Percentiles rank a stretch among this genome's conserved stretches.
These are phyloP conservation scores for Zasmidium angulare DNA, from an alignment of 2,329 filamentous ascomycete genomes.

Conservation along the genomic window DNA sequence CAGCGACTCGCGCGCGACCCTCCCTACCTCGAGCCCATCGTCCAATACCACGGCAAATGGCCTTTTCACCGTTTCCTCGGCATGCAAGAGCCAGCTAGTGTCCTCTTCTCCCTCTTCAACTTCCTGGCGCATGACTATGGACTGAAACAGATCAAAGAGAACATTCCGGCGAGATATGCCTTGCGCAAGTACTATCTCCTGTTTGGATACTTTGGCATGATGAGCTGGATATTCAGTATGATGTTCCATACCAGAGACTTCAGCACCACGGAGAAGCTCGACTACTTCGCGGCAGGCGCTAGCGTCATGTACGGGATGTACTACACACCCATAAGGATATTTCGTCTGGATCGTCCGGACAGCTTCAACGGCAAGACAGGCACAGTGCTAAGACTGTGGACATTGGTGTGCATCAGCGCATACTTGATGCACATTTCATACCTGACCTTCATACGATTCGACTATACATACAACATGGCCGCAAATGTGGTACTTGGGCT, in stretches of 20 bases:
- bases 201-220: slow-evolving; percentile 78
- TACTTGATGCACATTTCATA: slow-evolving; percentile 80
- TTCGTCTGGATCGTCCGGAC: slow-evolving; percentile 68
- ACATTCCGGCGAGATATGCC: slow-evolving; percentile 71
- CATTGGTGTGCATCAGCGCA: slow-evolving; percentile 65
- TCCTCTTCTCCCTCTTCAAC: slow-evolving; percentile 91
- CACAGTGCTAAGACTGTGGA: slow-evolving; percentile 71
- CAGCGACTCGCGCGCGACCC: slow-evolving; percentile 65
- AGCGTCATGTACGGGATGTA: slow-evolving; percentile 89
- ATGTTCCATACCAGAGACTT: slow-evolving; percentile 93
- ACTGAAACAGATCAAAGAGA: slow-evolving; percentile 66
- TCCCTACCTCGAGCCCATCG: slow-evolving; percentile 64
- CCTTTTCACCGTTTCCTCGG: slow-evolving; percentile 88
- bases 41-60: slow-evolving; percentile 99
- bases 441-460: slow-evolving; percentile 81
- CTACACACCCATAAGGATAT: slow-evolving; percentile 78
- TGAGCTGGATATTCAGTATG: slow-evolving; percentile 84
- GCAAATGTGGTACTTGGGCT: slow-evolving; percentile 84
- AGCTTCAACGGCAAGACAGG: slow-evolving; percentile 35
- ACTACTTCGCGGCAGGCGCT: slow-evolving; percentile 92
- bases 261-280: slow-evolving; percentile 80
- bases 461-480: slow-evolving; percentile 97
- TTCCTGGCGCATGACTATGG: slow-evolving; percentile 81
- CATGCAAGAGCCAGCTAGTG: slow-evolving; percentile 91
- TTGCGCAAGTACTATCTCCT: slow-evolving; percentile 76